Evolutionary conservation across 2,329 filamentous ascomycete genomes (phyloP).

Genomic region (Fusarium goolgardi): DNA sequence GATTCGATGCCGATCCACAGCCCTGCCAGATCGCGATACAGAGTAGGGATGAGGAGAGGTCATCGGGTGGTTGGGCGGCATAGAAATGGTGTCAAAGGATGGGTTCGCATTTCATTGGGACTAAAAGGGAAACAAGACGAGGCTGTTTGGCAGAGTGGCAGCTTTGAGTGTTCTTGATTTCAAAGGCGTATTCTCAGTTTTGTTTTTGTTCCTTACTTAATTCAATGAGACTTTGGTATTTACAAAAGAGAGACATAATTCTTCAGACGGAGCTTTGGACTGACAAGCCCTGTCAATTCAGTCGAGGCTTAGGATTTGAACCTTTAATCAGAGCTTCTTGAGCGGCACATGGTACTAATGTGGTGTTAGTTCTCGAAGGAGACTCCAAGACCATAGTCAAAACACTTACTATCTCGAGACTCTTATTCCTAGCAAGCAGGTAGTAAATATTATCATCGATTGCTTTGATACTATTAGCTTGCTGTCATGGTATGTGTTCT

Average conservation of each 20-base stretch:
- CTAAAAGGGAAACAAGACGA: slow-evolving; percentile 41
- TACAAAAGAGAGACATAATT: neutral
- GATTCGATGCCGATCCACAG: slow-evolving; percentile 3
- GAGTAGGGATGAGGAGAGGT: slow-evolving; percentile 14
- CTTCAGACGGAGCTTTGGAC: neutral
- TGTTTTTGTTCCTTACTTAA: slow-evolving; percentile 39
- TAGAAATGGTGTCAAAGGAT: slow-evolving; percentile 49
- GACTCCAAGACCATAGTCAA: neutral
- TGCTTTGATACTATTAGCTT: slow-evolving; percentile 38
- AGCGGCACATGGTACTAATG: slow-evolving; percentile 48
- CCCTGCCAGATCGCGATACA: slow-evolving; percentile 10
- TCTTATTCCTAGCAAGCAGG: slow-evolving; percentile 47
- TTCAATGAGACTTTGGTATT: slow-evolving; percentile 23
- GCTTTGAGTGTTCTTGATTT: slow-evolving; percentile 41
- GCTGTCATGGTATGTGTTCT: neutral
- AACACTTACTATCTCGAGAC: slow-evolving; percentile 50
- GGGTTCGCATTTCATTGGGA: slow-evolving; percentile 48
- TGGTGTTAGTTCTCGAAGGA: slow-evolving; percentile 13
- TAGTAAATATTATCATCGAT: slow-evolving; percentile 53
- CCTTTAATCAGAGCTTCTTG: slow-evolving; percentile 28
- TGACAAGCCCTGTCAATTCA: neutral
- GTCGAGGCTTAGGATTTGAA: neutral
- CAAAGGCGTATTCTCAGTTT: slow-evolving; percentile 44
- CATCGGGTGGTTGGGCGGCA: slow-evolving; percentile 41
- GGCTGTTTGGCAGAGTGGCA: slow-evolving; percentile 40